Percentiles rank a stretch among this genome's conserved stretches.
Conservation (phyloP, 176 grass and related monocot genomes). For the Sorghum bicolor region DNA sequence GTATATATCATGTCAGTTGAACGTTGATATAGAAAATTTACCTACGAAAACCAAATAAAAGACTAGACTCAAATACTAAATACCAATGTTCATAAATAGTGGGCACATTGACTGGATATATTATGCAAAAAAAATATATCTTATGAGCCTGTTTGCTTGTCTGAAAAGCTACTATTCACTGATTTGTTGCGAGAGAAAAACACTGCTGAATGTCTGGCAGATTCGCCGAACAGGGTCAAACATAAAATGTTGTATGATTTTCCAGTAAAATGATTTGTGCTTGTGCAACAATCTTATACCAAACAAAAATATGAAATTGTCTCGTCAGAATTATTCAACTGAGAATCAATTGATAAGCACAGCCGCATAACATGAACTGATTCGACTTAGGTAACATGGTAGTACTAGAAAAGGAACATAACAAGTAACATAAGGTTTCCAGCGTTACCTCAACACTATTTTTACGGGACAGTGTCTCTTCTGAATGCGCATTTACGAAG, state of each 20-base stretch:
- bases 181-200: too few species aligned
- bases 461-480: slow-evolving; percentile 44
- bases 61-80: neutral
- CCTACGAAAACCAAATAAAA: neutral
- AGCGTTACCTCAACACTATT: slow-evolving; percentile 46
- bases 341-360: neutral
- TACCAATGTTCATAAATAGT: neutral
- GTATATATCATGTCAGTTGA: neutral
- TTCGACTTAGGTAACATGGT: neutral
- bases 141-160: too few species aligned
- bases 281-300: neutral
- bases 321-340: neutral
- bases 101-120: neutral
- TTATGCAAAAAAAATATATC: neutral
- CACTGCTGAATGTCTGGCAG: too few species aligned
- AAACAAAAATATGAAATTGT: neutral
- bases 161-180: too few species aligned
- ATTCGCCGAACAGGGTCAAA: too few species aligned
- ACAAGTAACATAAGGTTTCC: neutral
- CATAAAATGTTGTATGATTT: neutral
- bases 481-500: slow-evolving; percentile 44
- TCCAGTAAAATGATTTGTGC: neutral
- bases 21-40: neutral
- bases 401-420: neutral
- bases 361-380: neutral